These are phyloP conservation scores for Barbatosphaeria neglecta DNA, from an alignment of 495 filamentous ascomycete species.

Conservation along the genomic window DNA sequence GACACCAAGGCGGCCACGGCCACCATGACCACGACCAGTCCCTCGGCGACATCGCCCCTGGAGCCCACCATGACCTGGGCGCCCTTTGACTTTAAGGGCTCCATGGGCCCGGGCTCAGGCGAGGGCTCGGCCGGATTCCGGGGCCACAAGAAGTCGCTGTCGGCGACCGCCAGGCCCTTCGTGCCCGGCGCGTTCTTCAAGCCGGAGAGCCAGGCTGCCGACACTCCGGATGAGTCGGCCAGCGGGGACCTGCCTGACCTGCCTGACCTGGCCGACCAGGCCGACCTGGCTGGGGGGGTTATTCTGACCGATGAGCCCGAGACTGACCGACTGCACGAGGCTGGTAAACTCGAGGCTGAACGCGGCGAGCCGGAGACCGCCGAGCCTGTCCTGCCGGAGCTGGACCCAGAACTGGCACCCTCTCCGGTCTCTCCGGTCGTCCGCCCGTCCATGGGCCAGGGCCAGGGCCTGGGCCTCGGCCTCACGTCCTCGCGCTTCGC, in stretches of 20 bases:
- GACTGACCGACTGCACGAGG: no score
- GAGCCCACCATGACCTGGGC: slow-evolving; percentile 26
- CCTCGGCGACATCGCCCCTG: slow-evolving; percentile 28
- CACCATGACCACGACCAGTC: slow-evolving; percentile 31
- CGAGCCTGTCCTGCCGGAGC: slow-evolving; percentile 2
- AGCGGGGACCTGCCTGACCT: no score
- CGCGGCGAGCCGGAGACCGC: slow-evolving; percentile 4
- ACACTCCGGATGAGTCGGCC: slow-evolving; percentile 29
- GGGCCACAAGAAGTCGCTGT: slow-evolving; percentile 47
- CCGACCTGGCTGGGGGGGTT: no score
- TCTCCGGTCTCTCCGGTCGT: no score
- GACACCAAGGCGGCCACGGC: slow-evolving; percentile 24
- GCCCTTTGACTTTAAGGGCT: slow-evolving; percentile 34
- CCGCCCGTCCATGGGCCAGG: no score
- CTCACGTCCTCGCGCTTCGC: slow-evolving; percentile 17
- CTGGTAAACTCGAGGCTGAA: slow-evolving; percentile 11
- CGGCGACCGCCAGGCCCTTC: slow-evolving; percentile 57
- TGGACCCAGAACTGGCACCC: background rate
- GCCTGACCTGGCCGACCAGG: no score
- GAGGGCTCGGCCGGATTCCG: slow-evolving; percentile 21
- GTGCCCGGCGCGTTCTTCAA: slow-evolving; percentile 43
- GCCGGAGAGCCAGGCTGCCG: slow-evolving; percentile 27
- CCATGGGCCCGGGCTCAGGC: slow-evolving; percentile 29
- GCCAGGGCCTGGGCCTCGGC: no score
- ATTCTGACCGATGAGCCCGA: no score